Base-by-base conservation (phyloP, 2,329 filamentous ascomycete genomes). In the Fusarium odoratissimum region DNA sequence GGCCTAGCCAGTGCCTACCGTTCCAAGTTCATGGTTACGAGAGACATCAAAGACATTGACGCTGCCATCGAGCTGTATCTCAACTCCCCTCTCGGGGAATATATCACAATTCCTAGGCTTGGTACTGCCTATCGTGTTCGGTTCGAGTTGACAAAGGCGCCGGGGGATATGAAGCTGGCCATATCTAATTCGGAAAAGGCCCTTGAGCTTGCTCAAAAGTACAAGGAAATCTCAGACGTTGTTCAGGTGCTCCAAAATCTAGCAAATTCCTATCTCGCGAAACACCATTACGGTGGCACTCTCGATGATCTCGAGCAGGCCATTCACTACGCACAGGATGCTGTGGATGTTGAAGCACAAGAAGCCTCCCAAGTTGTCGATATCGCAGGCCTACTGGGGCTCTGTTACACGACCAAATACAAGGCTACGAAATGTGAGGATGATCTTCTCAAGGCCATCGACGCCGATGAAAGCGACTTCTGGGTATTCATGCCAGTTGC, bases 281-380 rank as follows among this genome's bases (percentile, higher is more conserved):
- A n/a, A 1, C 1, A 37, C 5, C 16, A 8, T 1, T 6, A 23
- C 5, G 5, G 13, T 0, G 23, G 31, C 0, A 25, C 0, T 1
- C 5, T 56, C 0, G 2, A 6, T 4, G 31, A 60, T 1, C 4
- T 60, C 0, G 12, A 56, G 0, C 1, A 11, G 0, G 48, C 37
- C 1, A 56, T 9, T 1, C 1, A 2, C 11, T 56, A 56, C 8
- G 49, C 58, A 3, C 19, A 37, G 0, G 30, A 56, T 2, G 38
- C 48, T 12, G 12, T 28, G 1, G 6, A 8, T 3, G 10, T 13
- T 12, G 17, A 35, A 5, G 10, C 21, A 8, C 19, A 19, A 3
- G 37, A 25, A 1, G 31, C n/a, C 1, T 40, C 7, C 0, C 46
- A 41, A 4, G 37, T 31, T 7, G 35, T 31, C 4, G 23, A 33